phyloP scores from a whole-genome alignment of 1,284 basidiomycete species.

The Farysia itapuensis region DNA sequence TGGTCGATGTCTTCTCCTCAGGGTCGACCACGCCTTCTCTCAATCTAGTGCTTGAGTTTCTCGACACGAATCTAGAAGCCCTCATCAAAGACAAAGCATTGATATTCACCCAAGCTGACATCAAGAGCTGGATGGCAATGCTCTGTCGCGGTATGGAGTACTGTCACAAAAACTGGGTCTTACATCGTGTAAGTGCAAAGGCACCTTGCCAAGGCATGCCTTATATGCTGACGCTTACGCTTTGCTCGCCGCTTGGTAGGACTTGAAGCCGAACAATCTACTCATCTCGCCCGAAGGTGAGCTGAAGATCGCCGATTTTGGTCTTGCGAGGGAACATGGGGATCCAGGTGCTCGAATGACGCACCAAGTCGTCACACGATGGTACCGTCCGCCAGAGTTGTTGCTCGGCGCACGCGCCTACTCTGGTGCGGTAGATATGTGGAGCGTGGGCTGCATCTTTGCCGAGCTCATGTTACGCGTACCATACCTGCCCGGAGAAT shows the following conservation, averaged over 20 bases:
- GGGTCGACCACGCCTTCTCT: conserved; percentile 75
- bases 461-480: conserved; percentile 93
- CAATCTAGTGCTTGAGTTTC: conserved; percentile 94
- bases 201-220: too few relatives aligned
- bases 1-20: conserved; percentile 94
- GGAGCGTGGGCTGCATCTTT: conserved; percentile 94
- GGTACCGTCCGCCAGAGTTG: conserved; percentile 96
- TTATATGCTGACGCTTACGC: background rate
- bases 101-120: conserved; percentile 90
- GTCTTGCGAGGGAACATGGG: conserved; percentile 91
- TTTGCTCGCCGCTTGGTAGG: conserved; percentile 61
- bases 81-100: conserved; percentile 90
- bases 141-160: conserved; percentile 93
- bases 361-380: conserved; percentile 91
- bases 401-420: conserved; percentile 86
- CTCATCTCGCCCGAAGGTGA: conserved; percentile 86
- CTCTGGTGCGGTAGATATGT: conserved; percentile 83
- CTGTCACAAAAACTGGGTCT: conserved; percentile 88
- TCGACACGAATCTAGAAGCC: conserved; percentile 95
- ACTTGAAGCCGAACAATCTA: conserved; percentile 98
- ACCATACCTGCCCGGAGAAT: conserved; percentile 88
- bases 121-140: conserved; percentile 99
- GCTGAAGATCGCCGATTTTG: conserved; percentile 98
- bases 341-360: conserved; percentile 96
- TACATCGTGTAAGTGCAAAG: conserved; percentile 77